Conservation (phyloP, 148 eudicot genomes). For the Mesembryanthemum crystallinum region DNA sequence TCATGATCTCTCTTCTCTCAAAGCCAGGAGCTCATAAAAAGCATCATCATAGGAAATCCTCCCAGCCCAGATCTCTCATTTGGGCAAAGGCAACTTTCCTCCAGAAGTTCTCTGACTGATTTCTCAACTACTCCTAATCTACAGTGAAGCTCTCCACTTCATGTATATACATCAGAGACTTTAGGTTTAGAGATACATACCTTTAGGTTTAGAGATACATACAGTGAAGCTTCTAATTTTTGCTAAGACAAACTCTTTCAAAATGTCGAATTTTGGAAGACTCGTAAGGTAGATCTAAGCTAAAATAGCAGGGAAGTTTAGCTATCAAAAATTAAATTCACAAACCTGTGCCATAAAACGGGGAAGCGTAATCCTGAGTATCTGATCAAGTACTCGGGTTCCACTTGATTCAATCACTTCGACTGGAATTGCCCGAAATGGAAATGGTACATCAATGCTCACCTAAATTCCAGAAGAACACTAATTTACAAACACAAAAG, state of each 20-base stretch:
- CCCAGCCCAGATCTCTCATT: too few species aligned
- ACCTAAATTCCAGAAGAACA: constrained; percentile 48
- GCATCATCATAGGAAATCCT: too few species aligned
- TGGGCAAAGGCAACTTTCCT: background rate
- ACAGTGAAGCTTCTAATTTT: background rate
- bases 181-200: too few species aligned
- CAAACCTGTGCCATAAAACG: constrained; percentile 90
- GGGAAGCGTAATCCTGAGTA: constrained; percentile 77
- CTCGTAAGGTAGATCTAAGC: background rate
- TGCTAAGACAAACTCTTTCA: background rate
- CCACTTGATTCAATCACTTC: constrained; percentile 82
- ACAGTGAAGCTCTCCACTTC: background rate
- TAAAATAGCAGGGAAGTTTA: background rate
- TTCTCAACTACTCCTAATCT: too few species aligned
- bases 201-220: too few species aligned
- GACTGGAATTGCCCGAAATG: constrained; percentile 69
- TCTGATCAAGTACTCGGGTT: constrained; percentile 65
- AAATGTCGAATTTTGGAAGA: background rate
- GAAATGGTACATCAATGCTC: constrained; percentile 80
- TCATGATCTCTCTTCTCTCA: too few species aligned
- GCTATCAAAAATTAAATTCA: background rate
- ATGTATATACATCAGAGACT: background rate
- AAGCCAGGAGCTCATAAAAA: too few species aligned
- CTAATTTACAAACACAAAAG: background rate
- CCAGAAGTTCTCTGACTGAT: too few species aligned